Evolutionary conservation across 345 rosid genomes (phyloP), one percentile per base, ranked within the genome.

Genomic region (Salix caprea): DNA sequence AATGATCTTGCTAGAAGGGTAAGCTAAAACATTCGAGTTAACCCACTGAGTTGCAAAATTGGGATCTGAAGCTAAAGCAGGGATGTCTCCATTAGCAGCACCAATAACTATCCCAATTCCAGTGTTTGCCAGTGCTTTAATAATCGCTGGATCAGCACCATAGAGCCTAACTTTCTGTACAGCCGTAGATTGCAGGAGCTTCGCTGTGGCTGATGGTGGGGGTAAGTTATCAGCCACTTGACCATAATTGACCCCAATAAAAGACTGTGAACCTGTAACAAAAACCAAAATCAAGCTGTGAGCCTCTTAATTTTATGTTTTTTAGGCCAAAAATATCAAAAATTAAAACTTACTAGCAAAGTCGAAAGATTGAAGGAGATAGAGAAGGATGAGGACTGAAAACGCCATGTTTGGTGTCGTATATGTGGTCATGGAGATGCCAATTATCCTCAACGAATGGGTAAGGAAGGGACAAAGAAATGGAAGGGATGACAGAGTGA

Each of bases 231-330:
- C 87, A 1, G 97, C 99, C 3, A 88, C 76, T 81, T 85, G 88
- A 39, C 99, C 97, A 72, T 92, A 92, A 87, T 96, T 96, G 21
- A 96, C 78, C 44, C 99, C 99, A 37, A 96, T 79, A 78, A 90
- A 93, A 1, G 99, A 82, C 72, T 96, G 85, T 4, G 91, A 86
- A 14, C 79, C 98, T 96, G 87, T 74, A 65, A 1, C 52, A 28
- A 42, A 2, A 44, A 15, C 26, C 23, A 50, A 4, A 65, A 15
- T 13, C n/a, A 32, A 67, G 6, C 6, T 6, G 36, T 36, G 24
- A 7, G 5, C 6, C 44, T 67, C 21, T 67, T 67, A 67, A 19
- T 36, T 37, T 23, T 23, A n/a, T 58, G 28, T 9, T n/a, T 58
- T n/a, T n/a, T n/a, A 10, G 64, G 64, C 14, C 14, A 10, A n/a